A percentile compares a stretch with the other conserved stretches of the same genome.
phyloP scores from a whole-genome alignment of 2,329 filamentous ascomycete genomes.

The Hortaea werneckii region DNA sequence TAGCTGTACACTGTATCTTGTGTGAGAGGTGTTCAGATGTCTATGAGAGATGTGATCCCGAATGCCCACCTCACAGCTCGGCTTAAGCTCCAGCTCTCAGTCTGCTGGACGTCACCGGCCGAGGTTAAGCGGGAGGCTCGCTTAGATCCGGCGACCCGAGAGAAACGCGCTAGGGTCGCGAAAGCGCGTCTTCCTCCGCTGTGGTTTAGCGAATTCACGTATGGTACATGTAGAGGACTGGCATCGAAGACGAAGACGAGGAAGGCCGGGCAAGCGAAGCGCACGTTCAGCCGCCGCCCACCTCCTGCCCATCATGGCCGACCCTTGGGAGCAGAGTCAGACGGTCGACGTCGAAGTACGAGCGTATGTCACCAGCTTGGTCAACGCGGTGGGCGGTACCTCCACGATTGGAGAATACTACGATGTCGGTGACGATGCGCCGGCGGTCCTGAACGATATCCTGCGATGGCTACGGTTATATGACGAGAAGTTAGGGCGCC shows the following conservation, averaged over 20 bases:
- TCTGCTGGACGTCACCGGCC: too few relatives aligned
- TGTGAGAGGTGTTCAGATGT: too few relatives aligned
- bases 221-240: too few relatives aligned
- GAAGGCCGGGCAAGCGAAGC: too few relatives aligned
- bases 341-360: slow-evolving; percentile 81
- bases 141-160: not conserved
- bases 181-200: too few relatives aligned
- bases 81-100: too few relatives aligned
- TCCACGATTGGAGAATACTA: slow-evolving; percentile 44
- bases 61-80: too few relatives aligned
- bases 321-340: slow-evolving; percentile 18
- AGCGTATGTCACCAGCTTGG: slow-evolving; percentile 85
- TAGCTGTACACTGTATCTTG: too few relatives aligned
- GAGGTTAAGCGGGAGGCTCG: not conserved
- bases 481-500: slow-evolving; percentile 72
- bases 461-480: slow-evolving; percentile 84
- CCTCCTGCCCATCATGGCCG: not conserved
- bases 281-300: not conserved
- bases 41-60: too few relatives aligned
- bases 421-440: slow-evolving; percentile 81
- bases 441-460: slow-evolving; percentile 84
- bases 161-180: too few relatives aligned
- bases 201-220: too few relatives aligned
- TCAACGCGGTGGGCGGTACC: slow-evolving; percentile 62
- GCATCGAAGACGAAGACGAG: too few relatives aligned